Evolutionary conservation across 768 basidiomycete species (phyloP).

Genomic region (Pseudohyphozyma bogoriensis): DNA sequence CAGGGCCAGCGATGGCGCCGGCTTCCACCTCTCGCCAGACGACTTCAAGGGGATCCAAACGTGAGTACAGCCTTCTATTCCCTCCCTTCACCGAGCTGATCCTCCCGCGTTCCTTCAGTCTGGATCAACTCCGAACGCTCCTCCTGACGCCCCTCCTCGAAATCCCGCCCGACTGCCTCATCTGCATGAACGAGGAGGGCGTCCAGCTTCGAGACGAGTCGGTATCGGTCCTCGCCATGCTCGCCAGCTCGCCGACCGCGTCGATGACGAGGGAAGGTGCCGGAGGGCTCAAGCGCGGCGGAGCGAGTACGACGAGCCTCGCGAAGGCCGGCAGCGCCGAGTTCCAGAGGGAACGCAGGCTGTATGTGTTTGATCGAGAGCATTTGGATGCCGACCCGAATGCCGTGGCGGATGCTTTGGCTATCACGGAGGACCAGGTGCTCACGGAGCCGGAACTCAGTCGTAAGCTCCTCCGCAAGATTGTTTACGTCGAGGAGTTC

Average conservation of each 20-base stretch:
- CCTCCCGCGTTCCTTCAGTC: background rate
- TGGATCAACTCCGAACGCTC: slow-evolving; percentile 15
- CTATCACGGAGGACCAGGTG: slow-evolving; percentile 18
- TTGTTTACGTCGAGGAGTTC: background rate
- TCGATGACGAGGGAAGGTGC: background rate
- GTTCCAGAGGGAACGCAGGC: background rate
- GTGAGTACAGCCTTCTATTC: background rate
- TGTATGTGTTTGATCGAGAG: slow-evolving; percentile 28
- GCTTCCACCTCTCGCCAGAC: slow-evolving; percentile 5
- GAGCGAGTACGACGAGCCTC: background rate
- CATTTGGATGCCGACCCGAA: slow-evolving; percentile 27
- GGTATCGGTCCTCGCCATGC: slow-evolving; percentile 10
- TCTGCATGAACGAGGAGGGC: slow-evolving; percentile 31
- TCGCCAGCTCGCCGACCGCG: background rate
- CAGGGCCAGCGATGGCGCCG: slow-evolving; percentile 22
- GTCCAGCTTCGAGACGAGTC: slow-evolving; percentile 20
- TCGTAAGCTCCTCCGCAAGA: slow-evolving; percentile 8
- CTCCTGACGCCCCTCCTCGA: slow-evolving; percentile 19
- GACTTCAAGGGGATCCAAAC: slow-evolving; percentile 18
- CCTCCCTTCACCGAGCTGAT: background rate
- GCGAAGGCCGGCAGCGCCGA: background rate
- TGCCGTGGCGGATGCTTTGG: slow-evolving; percentile 12
- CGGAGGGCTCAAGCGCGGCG: background rate
- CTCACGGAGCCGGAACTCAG: slow-evolving; percentile 18
- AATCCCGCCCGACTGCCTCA: slow-evolving; percentile 26